Percentiles rank a stretch among this genome's conserved stretches.
These are phyloP conservation scores for Babesia bovis DNA, from an alignment of 169 alveolate species.

Conservation along the genomic window DNA sequence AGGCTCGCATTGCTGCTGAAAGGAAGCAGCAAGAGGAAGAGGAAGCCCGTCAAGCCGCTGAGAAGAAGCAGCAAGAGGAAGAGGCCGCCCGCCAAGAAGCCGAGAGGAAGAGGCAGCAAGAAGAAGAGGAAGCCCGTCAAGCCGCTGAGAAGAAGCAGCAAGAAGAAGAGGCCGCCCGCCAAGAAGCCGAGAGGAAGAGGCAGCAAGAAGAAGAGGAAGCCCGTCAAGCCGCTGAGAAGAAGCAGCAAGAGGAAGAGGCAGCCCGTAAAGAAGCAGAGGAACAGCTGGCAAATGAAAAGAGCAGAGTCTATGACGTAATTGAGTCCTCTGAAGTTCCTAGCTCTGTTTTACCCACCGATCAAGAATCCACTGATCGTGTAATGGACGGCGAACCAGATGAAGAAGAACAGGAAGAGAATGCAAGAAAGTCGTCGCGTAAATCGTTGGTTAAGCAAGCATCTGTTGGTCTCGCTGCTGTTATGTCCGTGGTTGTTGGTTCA, in stretches of 20 bases:
- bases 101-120: not conserved
- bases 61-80: not conserved
- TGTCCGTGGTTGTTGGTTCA: slow-evolving; percentile 29
- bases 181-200: not conserved
- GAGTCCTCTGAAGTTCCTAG: not conserved
- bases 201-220: not conserved
- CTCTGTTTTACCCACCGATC: not conserved
- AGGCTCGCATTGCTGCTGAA: not conserved
- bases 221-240: not conserved
- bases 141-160: not conserved
- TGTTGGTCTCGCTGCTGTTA: slow-evolving; percentile 36
- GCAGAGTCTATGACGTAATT: not conserved
- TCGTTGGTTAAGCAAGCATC: slow-evolving; percentile 31
- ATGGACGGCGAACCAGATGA: slow-evolving; percentile 16
- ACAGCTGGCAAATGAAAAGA: not conserved
- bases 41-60: not conserved
- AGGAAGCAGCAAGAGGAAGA: not conserved
- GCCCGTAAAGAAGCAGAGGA: not conserved
- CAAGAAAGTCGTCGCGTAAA: not conserved
- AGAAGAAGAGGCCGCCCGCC: not conserved
- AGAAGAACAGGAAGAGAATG: slow-evolving; percentile 11
- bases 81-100: not conserved
- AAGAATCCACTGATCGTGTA: not conserved
- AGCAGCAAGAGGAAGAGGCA: not conserved
- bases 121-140: not conserved